A percentile compares a stretch with the other conserved stretches of the same genome.
Conservation (phyloP, 192 early-diverging fungal genomes). For the Mortierella alpina region DNA sequence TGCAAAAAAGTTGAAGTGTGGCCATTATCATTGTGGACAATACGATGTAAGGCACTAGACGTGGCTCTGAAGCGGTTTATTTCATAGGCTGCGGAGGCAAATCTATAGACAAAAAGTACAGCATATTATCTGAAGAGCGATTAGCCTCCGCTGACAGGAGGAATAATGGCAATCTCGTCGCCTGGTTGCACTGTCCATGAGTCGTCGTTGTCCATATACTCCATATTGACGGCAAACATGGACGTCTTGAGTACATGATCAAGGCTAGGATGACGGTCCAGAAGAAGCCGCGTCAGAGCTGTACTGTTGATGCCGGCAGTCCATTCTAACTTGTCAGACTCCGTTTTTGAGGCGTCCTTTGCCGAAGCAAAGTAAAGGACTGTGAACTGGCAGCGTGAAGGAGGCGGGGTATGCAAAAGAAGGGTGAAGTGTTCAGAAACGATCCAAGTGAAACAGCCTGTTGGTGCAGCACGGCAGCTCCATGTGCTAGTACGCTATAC, state of each 20-base stretch:
- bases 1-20: neutral
- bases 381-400: constrained; percentile 51
- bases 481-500: too few species aligned
- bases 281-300: constrained; percentile 11
- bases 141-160: constrained; percentile 75
- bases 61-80: too few species aligned
- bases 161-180: constrained; percentile 74
- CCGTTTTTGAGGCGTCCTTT: constrained; percentile 57
- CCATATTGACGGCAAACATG: constrained; percentile 72
- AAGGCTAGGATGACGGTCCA: constrained; percentile 53
- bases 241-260: constrained; percentile 53
- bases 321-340: constrained; percentile 58
- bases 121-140: neutral
- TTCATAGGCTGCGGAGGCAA: too few species aligned
- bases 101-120: neutral
- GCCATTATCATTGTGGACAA: too few species aligned
- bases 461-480: too few species aligned
- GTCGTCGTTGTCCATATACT: constrained; percentile 67
- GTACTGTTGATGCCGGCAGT: constrained; percentile 24
- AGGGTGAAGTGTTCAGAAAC: neutral
- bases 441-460: neutral
- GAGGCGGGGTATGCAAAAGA: neutral
- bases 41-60: too few species aligned
- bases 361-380: constrained; percentile 73
- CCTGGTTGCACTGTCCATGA: constrained; percentile 56